Conservation (phyloP, 768 basidiomycete genomes). For the Rhizopogon salebrosus region DNA sequence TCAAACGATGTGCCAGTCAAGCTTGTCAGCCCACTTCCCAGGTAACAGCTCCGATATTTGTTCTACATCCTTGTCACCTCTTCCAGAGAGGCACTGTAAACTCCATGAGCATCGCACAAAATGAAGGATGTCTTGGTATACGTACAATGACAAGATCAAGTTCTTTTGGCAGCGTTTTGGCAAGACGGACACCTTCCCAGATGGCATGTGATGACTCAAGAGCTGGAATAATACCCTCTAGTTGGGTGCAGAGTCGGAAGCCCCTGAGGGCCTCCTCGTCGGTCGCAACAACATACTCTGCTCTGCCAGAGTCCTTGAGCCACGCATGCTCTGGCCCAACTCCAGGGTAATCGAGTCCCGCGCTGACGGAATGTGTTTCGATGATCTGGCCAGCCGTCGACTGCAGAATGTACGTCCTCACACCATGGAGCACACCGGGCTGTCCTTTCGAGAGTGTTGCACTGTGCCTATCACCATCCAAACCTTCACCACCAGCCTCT, state of each 20-base stretch:
- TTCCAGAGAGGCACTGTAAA: constrained; percentile 83
- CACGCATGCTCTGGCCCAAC: constrained; percentile 98
- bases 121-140: constrained; percentile 9
- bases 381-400: constrained; percentile 86
- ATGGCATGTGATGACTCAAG: constrained; percentile 95
- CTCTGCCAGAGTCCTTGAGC: constrained; percentile 91
- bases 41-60: constrained; percentile 93
- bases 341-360: constrained; percentile 93
- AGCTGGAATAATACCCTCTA: constrained; percentile 97
- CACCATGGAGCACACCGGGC: constrained; percentile 94
- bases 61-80: constrained; percentile 97
- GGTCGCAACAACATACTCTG: constrained; percentile 89
- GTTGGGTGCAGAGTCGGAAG: constrained; percentile 86
- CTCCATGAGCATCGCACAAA: background rate
- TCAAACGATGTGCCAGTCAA: constrained; percentile 90
- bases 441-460: constrained; percentile 90
- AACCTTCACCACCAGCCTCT: constrained; percentile 95
- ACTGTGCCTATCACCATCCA: constrained; percentile 82
- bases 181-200: constrained; percentile 85
- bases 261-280: constrained; percentile 93
- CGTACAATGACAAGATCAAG: constrained; percentile 87
- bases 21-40: constrained; percentile 85
- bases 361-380: constrained; percentile 96
- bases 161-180: constrained; percentile 80
- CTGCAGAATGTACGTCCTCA: constrained; percentile 93